Evolutionary conservation across 2,329 filamentous ascomycete genomes (phyloP).

Genomic region (Cordyceps tenuipes): DNA sequence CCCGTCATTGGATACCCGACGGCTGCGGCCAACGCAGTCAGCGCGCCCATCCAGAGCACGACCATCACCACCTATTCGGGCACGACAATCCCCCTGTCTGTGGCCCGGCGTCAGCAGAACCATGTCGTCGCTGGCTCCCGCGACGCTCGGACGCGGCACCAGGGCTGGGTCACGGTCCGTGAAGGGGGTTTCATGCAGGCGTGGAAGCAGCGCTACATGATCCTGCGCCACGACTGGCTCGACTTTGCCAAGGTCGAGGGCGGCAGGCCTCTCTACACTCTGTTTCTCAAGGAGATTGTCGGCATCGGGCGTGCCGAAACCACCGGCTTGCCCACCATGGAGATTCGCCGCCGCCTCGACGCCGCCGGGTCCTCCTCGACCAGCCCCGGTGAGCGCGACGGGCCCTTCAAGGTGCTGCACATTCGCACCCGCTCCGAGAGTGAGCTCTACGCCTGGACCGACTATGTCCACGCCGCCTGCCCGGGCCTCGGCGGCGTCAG

Average conservation of each 20-base stretch:
- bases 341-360: slow-evolving; percentile 65
- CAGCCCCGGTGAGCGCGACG: slow-evolving; percentile 63
- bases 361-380: slow-evolving; percentile 47
- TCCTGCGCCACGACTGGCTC: slow-evolving; percentile 74
- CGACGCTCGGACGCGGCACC: slow-evolving; percentile 59
- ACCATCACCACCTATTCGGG: slow-evolving; percentile 55
- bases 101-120: slow-evolving; percentile 46
- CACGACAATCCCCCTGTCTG: slow-evolving; percentile 56
- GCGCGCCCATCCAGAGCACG: slow-evolving; percentile 54
- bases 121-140: slow-evolving; percentile 41
- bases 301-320: slow-evolving; percentile 74
- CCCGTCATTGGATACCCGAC: slow-evolving; percentile 6
- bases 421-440: slow-evolving; percentile 84
- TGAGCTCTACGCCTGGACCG: slow-evolving; percentile 91
- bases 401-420: slow-evolving; percentile 65
- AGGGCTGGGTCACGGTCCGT: slow-evolving; percentile 69
- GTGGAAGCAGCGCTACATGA: slow-evolving; percentile 78
- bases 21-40: slow-evolving; percentile 50
- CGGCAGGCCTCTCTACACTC: slow-evolving; percentile 67
- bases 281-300: slow-evolving; percentile 71
- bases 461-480: slow-evolving; percentile 84
- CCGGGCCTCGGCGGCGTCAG: slow-evolving; percentile 90
- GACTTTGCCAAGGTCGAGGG: slow-evolving; percentile 85
- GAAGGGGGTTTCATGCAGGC: slow-evolving; percentile 70
- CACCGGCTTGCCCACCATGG: slow-evolving; percentile 72